phyloP scores from a whole-genome alignment of 2,329 filamentous ascomycete genomes.

The Fusarium nelsonii region DNA sequence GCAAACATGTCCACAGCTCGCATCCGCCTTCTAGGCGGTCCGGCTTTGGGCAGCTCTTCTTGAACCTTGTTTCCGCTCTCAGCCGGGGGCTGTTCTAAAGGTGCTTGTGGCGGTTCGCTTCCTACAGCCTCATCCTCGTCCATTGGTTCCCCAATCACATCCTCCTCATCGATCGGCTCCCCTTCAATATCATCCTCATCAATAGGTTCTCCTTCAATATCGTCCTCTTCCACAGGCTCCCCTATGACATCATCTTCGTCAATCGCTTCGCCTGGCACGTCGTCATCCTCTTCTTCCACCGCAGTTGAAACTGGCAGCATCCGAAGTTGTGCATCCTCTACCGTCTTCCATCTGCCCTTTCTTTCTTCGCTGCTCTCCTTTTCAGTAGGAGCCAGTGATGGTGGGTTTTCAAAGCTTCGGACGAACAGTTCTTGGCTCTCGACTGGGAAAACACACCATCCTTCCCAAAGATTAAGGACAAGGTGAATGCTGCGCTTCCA shows the following conservation, averaged over 20 bases:
- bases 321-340: slow-evolving; percentile 53
- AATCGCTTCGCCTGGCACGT: slow-evolving; percentile 62
- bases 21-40: slow-evolving; percentile 70
- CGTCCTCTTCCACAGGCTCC: slow-evolving; percentile 61
- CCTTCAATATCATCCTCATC: slow-evolving; percentile 64
- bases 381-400: slow-evolving; percentile 55
- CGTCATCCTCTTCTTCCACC: slow-evolving; percentile 61
- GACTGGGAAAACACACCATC: slow-evolving; percentile 79
- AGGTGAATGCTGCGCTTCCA: slow-evolving; percentile 82
- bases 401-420: slow-evolving; percentile 77
- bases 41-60: slow-evolving; percentile 32
- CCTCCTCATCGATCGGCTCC: slow-evolving; percentile 61
- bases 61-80: slow-evolving; percentile 29
- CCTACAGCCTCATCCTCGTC: slow-evolving; percentile 59
- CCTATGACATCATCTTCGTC: slow-evolving; percentile 60
- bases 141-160: slow-evolving; percentile 55
- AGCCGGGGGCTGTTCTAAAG: slow-evolving; percentile 33
- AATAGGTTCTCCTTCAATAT: slow-evolving; percentile 61
- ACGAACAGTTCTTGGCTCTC: slow-evolving; percentile 79
- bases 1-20: slow-evolving; percentile 90
- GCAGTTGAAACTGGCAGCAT: slow-evolving; percentile 41
- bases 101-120: slow-evolving; percentile 47
- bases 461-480: slow-evolving; percentile 78
- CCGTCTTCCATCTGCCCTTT: slow-evolving; percentile 63
- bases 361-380: slow-evolving; percentile 49